Evolutionary conservation across 805 yeast species (phyloP).

Genomic region (Candida lessepsii): DNA sequence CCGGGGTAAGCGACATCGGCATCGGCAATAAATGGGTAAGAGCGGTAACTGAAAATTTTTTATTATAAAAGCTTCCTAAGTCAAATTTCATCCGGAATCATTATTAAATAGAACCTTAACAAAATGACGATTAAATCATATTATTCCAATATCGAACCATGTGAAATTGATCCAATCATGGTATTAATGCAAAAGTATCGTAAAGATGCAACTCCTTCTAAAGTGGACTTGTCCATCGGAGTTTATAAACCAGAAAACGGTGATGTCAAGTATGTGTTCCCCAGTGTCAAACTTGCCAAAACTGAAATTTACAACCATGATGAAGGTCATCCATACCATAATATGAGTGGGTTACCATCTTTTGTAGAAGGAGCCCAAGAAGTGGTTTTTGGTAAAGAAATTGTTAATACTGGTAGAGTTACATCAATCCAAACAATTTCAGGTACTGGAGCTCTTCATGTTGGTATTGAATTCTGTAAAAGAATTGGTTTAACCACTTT

Average conservation of each 20-base stretch:
- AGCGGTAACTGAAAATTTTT: constrained; percentile 8
- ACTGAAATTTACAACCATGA: constrained; percentile 29
- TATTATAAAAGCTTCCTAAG: neutral
- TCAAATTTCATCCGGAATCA: neutral
- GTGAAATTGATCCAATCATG: constrained; percentile 30
- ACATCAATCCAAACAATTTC: constrained; percentile 40
- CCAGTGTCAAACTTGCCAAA: constrained; percentile 39
- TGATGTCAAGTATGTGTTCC: constrained; percentile 32
- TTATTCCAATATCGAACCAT: constrained; percentile 13
- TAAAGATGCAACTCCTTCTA: constrained; percentile 29
- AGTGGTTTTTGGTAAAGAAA: constrained; percentile 34
- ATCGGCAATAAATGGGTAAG: constrained; percentile 2
- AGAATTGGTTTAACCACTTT: constrained; percentile 24
- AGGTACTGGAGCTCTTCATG: constrained; percentile 43
- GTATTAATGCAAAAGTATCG: constrained; percentile 20
- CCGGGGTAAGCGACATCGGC: constrained; percentile 1
- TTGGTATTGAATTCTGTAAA: constrained; percentile 31
- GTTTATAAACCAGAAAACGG: constrained; percentile 45
- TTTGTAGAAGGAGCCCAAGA: constrained; percentile 33
- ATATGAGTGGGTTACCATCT: constrained; percentile 41
- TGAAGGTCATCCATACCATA: constrained; percentile 46
- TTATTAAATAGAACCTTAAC: neutral
- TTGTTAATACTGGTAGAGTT: constrained; percentile 21
- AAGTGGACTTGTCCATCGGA: constrained; percentile 45
- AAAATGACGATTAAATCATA: constrained; percentile 15